Percentiles rank a stretch among this genome's conserved stretches.
Evolutionary conservation across 352 stramenopile genomes (phyloP).

Genomic region (Globisporangium echinulatum): DNA sequence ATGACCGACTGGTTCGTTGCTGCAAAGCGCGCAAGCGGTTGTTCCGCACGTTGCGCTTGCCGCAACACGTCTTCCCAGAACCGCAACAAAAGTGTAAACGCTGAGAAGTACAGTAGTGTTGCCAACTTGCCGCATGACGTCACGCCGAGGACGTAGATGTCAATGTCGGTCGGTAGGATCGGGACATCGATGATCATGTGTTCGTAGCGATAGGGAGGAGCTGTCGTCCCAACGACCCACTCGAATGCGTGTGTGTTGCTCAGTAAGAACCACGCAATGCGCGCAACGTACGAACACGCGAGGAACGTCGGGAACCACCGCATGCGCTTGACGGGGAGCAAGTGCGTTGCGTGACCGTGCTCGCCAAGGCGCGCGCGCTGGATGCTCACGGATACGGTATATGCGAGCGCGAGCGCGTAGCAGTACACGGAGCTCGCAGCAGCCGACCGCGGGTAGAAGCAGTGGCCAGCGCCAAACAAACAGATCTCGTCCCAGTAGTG

Average conservation of each 20-base stretch:
- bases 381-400: slow-evolving; percentile 72
- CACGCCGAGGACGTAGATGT: slow-evolving; percentile 78
- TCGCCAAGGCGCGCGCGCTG: slow-evolving; percentile 60
- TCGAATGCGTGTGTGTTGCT: slow-evolving; percentile 80
- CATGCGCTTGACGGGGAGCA: slow-evolving; percentile 76
- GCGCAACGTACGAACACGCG: slow-evolving; percentile 60
- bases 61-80: slow-evolving; percentile 77
- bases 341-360: slow-evolving; percentile 75
- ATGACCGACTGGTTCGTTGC: slow-evolving; percentile 64
- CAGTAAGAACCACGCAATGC: slow-evolving; percentile 69
- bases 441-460: slow-evolving; percentile 72
- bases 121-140: slow-evolving; percentile 69
- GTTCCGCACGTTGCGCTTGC: slow-evolving; percentile 43
- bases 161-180: slow-evolving; percentile 65
- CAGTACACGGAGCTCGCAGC: slow-evolving; percentile 56
- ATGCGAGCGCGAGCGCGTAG: slow-evolving; percentile 57
- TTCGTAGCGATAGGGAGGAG: slow-evolving; percentile 42
- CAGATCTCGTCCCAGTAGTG: slow-evolving; percentile 40
- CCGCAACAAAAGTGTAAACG: slow-evolving; percentile 71
- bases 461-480: slow-evolving; percentile 65
- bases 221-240: slow-evolving; percentile 43
- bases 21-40: slow-evolving; percentile 50
- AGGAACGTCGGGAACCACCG: slow-evolving; percentile 81
- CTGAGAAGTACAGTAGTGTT: slow-evolving; percentile 77
- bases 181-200: slow-evolving; percentile 72